Conservation (phyloP, 2,329 filamentous ascomycete genomes). For the Neopestalotiopsis sp. region DNA sequence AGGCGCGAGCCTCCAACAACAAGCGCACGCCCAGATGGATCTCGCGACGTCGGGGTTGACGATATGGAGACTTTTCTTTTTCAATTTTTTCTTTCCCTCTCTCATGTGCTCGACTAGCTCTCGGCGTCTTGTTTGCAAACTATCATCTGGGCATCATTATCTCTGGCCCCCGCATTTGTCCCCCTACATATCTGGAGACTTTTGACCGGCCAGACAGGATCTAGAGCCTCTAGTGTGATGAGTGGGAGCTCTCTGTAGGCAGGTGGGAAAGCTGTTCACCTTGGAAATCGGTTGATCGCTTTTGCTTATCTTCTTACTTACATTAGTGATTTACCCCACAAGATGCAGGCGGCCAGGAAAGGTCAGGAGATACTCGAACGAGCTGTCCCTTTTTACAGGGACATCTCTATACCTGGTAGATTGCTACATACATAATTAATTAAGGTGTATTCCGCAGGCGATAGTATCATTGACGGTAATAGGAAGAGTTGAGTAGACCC, state of each 20-base stretch:
- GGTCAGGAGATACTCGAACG: slow-evolving; percentile 15
- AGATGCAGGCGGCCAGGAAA: background rate
- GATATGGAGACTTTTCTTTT: background rate
- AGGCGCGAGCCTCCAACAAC: background rate
- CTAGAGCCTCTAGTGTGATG: background rate
- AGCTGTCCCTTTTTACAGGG: background rate
- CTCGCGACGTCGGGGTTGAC: slow-evolving; percentile 1
- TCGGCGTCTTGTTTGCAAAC: background rate
- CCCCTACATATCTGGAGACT: background rate
- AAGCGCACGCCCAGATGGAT: no score
- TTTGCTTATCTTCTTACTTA: slow-evolving; percentile 1
- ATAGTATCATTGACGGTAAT: background rate
- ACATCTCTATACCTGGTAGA: background rate
- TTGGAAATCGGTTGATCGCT: slow-evolving; percentile 2
- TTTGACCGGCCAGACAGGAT: background rate
- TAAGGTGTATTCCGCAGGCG: no score
- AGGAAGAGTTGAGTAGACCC: background rate
- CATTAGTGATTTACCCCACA: slow-evolving; percentile 11
- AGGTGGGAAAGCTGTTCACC: background rate
- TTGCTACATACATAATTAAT: background rate
- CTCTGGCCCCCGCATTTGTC: slow-evolving; percentile 3
- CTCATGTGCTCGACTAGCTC: background rate
- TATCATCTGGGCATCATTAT: slow-evolving; percentile 9
- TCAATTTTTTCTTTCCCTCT: background rate
- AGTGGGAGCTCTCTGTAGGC: background rate